A percentile compares a stretch with the other conserved stretches of the same genome.
These are phyloP conservation scores for Uronychia binucleata DNA, from an alignment of 73 alveolate species.

Conservation along the genomic window DNA sequence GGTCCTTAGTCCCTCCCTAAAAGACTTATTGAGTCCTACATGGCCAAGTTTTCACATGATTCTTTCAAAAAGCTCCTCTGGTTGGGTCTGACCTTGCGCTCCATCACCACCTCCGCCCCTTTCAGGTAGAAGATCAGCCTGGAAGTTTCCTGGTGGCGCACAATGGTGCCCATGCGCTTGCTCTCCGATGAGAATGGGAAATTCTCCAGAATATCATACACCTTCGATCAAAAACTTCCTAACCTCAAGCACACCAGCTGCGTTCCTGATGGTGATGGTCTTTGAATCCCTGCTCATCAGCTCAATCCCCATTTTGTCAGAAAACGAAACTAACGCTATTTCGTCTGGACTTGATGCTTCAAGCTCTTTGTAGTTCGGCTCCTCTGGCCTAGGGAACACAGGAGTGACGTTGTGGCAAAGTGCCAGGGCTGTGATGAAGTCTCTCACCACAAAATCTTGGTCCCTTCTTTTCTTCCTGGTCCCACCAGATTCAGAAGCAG, in stretches of 20 bases:
- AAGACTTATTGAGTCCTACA: background rate
- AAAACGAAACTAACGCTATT: constrained; percentile 85
- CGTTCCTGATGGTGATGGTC: constrained; percentile 45
- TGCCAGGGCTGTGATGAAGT: constrained; percentile 71
- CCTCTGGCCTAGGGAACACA: constrained; percentile 51
- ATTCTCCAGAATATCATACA: constrained; percentile 75
- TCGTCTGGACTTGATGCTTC: constrained; percentile 92
- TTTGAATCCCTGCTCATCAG: constrained; percentile 65
- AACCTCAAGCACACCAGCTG: constrained; percentile 7
- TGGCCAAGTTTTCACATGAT: constrained; percentile 75
- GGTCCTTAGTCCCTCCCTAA: constrained; percentile 78
- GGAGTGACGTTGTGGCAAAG: constrained; percentile 86
- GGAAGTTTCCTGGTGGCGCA: constrained; percentile 44
- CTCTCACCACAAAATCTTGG: constrained; percentile 69
- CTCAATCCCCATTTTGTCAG: constrained; percentile 56
- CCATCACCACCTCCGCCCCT: constrained; percentile 86
- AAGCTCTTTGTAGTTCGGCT: constrained; percentile 21
- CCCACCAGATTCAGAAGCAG: constrained; percentile 23
- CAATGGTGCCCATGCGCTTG: constrained; percentile 96
- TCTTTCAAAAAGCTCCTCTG: constrained; percentile 65
- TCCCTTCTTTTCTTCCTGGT: constrained; percentile 54
- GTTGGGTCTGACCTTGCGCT: constrained; percentile 62
- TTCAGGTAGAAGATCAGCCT: constrained; percentile 66
- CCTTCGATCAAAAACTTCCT: constrained; percentile 48
- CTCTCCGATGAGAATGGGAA: constrained; percentile 96